Percentiles rank a stretch among this genome's conserved stretches.
phyloP scores from a whole-genome alignment of 169 alveolate species.

The Plasmodium coatneyi region DNA sequence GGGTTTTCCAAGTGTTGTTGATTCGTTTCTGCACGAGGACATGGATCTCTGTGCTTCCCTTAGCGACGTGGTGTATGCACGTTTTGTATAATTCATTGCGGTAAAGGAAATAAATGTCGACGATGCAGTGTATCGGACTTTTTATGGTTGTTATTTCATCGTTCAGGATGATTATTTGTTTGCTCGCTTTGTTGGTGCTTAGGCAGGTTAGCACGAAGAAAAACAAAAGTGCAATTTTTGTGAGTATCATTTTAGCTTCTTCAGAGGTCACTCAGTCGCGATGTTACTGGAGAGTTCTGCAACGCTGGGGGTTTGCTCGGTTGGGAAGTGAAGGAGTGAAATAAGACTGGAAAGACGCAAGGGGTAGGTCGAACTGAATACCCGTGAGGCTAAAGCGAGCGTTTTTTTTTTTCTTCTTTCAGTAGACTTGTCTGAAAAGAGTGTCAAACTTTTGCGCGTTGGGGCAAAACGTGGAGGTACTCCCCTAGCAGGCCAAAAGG shows the following conservation, averaged over 20 bases:
- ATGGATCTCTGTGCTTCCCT: neutral
- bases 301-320: neutral
- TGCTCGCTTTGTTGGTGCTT: neutral
- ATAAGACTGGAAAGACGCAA: neutral
- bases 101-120: neutral
- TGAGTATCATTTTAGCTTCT: neutral
- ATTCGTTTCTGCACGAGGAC: slow-evolving; percentile 8
- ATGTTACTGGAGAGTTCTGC: neutral
- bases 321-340: neutral
- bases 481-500: neutral
- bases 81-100: neutral
- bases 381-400: neutral
- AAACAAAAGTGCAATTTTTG: neutral
- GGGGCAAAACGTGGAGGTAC: neutral
- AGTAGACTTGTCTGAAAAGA: neutral
- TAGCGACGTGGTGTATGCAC: neutral
- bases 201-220: neutral
- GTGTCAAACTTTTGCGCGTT: neutral
- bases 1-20: neutral
- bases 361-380: neutral
- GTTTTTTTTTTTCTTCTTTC: neutral
- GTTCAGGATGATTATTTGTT: neutral
- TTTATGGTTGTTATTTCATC: neutral
- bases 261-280: neutral
- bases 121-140: neutral